Evolutionary conservation across 75 land plant species (phyloP).

Genomic region (Larix kaempferi): DNA sequence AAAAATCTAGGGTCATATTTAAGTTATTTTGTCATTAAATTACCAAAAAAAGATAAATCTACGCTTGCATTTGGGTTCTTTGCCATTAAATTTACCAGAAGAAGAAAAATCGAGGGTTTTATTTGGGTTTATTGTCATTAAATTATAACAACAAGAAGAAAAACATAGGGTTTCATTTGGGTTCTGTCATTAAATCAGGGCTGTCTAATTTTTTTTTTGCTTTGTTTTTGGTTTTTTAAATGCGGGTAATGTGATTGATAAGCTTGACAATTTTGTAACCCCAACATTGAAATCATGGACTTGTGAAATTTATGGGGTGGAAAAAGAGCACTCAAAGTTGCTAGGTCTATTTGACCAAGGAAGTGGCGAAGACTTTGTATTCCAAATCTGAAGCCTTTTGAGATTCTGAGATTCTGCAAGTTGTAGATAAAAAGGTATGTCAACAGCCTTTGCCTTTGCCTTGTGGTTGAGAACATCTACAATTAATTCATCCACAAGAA

Average conservation of each 20-base stretch:
- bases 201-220: background rate
- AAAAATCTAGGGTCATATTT: no score
- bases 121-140: no score
- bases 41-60: background rate
- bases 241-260: conserved; percentile 65
- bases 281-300: conserved; percentile 56
- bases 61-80: no score
- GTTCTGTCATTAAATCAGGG: no score
- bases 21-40: background rate
- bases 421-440: no score
- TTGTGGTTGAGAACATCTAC: no score
- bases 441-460: no score
- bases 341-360: conserved; percentile 48
- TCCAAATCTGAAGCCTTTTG: conserved; percentile 67
- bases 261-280: conserved; percentile 55
- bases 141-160: no score
- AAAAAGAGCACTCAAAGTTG: conserved; percentile 66
- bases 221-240: conserved; percentile 1
- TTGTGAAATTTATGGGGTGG: conserved; percentile 49
- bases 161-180: no score
- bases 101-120: background rate
- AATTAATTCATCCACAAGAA: no score
- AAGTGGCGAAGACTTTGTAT: conserved; percentile 37
- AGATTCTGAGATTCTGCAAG: no score
- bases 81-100: background rate